Base-by-base conservation (phyloP, 371 early-diverging fungal species). In the Mortierella sp. region DNA sequence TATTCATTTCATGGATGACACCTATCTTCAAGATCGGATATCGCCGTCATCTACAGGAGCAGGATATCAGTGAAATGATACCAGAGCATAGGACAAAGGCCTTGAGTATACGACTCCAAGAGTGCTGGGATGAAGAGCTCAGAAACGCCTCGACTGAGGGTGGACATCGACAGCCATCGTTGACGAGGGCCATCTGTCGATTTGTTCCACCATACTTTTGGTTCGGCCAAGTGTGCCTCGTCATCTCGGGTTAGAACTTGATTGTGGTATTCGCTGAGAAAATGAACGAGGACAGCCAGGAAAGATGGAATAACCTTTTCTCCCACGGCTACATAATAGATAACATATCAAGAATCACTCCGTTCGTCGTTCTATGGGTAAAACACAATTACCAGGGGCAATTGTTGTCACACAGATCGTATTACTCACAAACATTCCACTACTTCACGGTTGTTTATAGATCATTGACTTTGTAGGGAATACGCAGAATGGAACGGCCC, bases 31-130 rank as follows among this genome's bases (percentile, higher is more conserved):
- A 50, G 19, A 53, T 52, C 19, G 82, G 82, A 0, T 80, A 72
- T 42, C 54, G 66, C 18, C 81, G 81, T 19, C 78, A 67, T 2
- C 39, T 82, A 2, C 80, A 82, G 46, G 78, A 81, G 54, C 64
- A 65, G 2, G 82, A 82, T 51, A 46, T 82, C 18, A 71, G 54
- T 27, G 67, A 67, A 8, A 62, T 81, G 54, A 39, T 66, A 12
- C 78, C 76, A 27, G 30, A 58, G 18, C 57, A 64, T n/a, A 47
- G 41, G 9, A 55, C 82, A 10, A 50, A 39, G 12, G 48, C 63
- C 16, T n/a, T 78, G 12, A 64, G 70, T 1, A 31, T 24, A 16
- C 47, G 42, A 8, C 54, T 81, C 24, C 28, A 24, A 7, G 54
- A 7, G 3, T 27, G 19, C 12, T 76, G 78, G 78, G 58, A 66